Evolutionary conservation across 176 grass and related monocot species (phyloP).

Genomic region (Cenchrus americanus): DNA sequence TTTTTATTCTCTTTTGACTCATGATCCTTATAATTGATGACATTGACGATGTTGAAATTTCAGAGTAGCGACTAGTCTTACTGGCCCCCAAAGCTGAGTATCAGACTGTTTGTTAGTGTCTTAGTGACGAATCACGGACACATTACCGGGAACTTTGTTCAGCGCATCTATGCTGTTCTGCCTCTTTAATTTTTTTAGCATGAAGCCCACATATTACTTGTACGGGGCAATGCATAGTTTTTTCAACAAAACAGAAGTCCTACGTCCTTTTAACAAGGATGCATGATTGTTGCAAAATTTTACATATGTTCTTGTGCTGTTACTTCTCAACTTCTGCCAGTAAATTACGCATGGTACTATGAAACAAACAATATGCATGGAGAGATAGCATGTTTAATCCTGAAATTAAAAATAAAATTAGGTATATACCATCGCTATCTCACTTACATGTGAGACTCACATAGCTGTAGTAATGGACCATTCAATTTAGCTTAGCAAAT

Average conservation of each 20-base stretch:
- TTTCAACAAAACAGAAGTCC: background rate
- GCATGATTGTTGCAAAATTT: background rate
- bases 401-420: background rate
- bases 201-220: background rate
- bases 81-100: background rate
- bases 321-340: background rate
- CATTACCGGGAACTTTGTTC: conserved; percentile 5
- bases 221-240: background rate
- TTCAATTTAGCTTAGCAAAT: no score
- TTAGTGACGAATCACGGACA: conserved; percentile 20
- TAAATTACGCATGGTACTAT: background rate
- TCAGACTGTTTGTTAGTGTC: background rate
- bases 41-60: background rate
- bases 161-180: conserved; percentile 16
- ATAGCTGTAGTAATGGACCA: no score
- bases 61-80: background rate
- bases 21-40: background rate
- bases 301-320: background rate
- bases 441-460: no score
- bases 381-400: background rate
- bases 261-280: background rate
- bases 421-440: no score
- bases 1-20: background rate
- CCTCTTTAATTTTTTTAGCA: background rate
- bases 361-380: background rate